phyloP scores from a whole-genome alignment of 495 filamentous ascomycete genomes.

The Tuber borchii region DNA sequence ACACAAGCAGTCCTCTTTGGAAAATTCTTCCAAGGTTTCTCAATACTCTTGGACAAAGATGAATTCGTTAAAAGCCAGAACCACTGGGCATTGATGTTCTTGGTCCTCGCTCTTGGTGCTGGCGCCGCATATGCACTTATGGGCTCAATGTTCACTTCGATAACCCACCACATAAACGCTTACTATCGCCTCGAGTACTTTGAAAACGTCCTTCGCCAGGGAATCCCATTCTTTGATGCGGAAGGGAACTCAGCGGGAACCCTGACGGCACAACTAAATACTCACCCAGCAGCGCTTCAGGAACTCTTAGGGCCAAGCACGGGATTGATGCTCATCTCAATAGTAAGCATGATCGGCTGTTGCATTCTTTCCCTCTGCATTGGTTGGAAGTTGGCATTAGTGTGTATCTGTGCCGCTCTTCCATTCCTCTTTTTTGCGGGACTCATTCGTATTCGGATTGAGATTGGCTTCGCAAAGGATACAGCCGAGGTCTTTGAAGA shows the following conservation, averaged over 20 bases:
- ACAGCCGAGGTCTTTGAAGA: slow-evolving; percentile 46
- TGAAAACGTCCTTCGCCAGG: slow-evolving; percentile 43
- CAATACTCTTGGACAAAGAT: slow-evolving; percentile 22
- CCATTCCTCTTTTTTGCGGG: slow-evolving; percentile 50
- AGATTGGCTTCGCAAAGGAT: slow-evolving; percentile 51
- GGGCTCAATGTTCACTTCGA: slow-evolving; percentile 40
- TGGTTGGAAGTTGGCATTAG: slow-evolving; percentile 57
- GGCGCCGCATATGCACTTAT: slow-evolving; percentile 45
- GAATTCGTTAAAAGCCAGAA: slow-evolving; percentile 44
- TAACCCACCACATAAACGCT: slow-evolving; percentile 24
- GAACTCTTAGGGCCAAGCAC: slow-evolving; percentile 57
- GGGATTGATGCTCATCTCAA: slow-evolving; percentile 49
- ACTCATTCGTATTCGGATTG: slow-evolving; percentile 52
- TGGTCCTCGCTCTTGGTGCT: slow-evolving; percentile 48
- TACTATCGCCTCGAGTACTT: slow-evolving; percentile 48
- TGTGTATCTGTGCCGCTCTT: slow-evolving; percentile 50
- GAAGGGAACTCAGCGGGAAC: slow-evolving; percentile 58
- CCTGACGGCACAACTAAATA: slow-evolving; percentile 53
- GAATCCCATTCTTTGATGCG: slow-evolving; percentile 57
- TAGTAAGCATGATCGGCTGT: slow-evolving; percentile 51
- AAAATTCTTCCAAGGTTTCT: slow-evolving; percentile 40
- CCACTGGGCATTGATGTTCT: slow-evolving; percentile 55
- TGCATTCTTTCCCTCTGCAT: slow-evolving; percentile 51
- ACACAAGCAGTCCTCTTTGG: slow-evolving; percentile 43
- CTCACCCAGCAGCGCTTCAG: slow-evolving; percentile 57